Evolutionary conservation across 331 rosid genomes (phyloP), one percentile per base, ranked within the genome.

Genomic region (Malus hybrid): DNA sequence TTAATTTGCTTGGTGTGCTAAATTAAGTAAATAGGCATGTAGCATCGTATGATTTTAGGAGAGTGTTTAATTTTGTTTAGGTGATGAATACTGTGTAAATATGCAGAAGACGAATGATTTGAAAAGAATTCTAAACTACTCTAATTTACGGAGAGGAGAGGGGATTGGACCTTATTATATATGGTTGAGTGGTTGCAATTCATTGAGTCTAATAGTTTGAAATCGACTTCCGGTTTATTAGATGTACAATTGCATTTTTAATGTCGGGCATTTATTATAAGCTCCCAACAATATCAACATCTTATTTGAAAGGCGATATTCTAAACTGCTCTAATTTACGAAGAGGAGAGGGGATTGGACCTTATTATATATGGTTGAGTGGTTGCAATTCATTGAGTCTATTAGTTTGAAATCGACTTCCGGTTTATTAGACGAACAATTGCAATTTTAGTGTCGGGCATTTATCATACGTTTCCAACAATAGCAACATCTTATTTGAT

Each of bases 21-120:
- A 73, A 29, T 80, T 24, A 73, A 48, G 66, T 80, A 68, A 74
- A 52, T 18, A 52, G 57, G 67, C 73, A 36, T 63, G 73, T 67
- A 76, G 63, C 73, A 66, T 75, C 24, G 15, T 68, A 18, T 60
- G 57, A 1, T 1, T 52, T 28, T 62, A 62, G 66, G 16, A 28
- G 6, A 19, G 11, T 3, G 20, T 29, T 0, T 14, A 22, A 62
- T 7, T 63, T 63, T 28, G 19, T 63, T 12, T 29, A 29, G 12
- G 67, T 63, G 39, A 63, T 28, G 67, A 63, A 42, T 42, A 42
- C 46, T 1, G 46, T 42, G 46, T 42, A 1, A 42, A 15, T 63
- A 0, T 60, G 3, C 12, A 29, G 66, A 62, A 62, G 36, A 16
- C 8, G 66, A 62, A 62, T 13, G 30, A 5, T 62, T 62, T 26